These are phyloP conservation scores for Ceriops decandra DNA, from an alignment of 345 rosid genomes.

Conservation along the genomic window DNA sequence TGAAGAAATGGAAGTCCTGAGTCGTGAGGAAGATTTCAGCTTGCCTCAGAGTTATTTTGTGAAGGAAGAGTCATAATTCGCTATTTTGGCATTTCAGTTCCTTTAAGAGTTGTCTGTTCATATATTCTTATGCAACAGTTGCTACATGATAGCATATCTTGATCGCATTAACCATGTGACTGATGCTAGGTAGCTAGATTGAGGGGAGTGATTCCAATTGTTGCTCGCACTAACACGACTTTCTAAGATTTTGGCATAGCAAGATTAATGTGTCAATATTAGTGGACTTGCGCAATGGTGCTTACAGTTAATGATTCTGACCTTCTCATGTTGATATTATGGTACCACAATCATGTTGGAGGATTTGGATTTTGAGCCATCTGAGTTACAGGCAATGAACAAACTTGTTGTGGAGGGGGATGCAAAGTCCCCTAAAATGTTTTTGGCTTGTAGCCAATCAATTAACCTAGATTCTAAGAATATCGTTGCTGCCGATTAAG, in stretches of 20 bases:
- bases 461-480: too few species aligned
- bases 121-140: neutral
- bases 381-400: neutral
- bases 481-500: too few species aligned
- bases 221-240: slow-evolving; percentile 1
- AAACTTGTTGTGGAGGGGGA: too few species aligned
- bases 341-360: neutral
- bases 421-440: too few species aligned
- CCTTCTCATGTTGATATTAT: neutral
- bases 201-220: slow-evolving; percentile 6
- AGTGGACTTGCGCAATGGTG: neutral
- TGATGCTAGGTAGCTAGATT: slow-evolving; percentile 15
- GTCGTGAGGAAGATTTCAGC: slow-evolving; percentile 83
- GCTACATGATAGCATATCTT: neutral
- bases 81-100: slow-evolving; percentile 7
- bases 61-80: slow-evolving; percentile 58
- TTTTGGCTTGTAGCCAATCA: too few species aligned
- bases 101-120: neutral
- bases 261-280: slow-evolving; percentile 1
- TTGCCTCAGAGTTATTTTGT: slow-evolving; percentile 81
- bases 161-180: slow-evolving; percentile 5
- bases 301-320: neutral
- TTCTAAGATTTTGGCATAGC: neutral
- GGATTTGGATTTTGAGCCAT: neutral
- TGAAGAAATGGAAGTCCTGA: slow-evolving; percentile 72